phyloP scores from a whole-genome alignment of 2,329 filamentous ascomycete genomes.

The Rutstroemia sp. region DNA sequence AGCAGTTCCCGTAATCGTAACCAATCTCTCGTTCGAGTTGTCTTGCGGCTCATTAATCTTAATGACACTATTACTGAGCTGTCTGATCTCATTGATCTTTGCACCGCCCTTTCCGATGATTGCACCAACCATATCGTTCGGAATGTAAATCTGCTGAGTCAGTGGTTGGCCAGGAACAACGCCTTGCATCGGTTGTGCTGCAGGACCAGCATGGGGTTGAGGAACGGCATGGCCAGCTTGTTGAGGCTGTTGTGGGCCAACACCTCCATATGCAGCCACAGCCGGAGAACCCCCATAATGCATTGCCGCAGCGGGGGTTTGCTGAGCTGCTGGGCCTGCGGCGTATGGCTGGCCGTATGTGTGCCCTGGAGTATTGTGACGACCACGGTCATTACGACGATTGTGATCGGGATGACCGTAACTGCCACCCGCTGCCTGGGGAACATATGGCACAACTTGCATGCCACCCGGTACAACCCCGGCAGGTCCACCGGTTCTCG shows the following conservation, averaged over 20 bases:
- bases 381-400: slow-evolving; percentile 65
- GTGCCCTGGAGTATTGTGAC: slow-evolving; percentile 68
- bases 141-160: slow-evolving; percentile 98
- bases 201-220: slow-evolving; percentile 60
- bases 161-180: slow-evolving; percentile 75
- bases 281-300: slow-evolving; percentile 61
- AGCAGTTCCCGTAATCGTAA: slow-evolving; percentile 94
- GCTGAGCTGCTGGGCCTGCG: slow-evolving; percentile 45
- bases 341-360: slow-evolving; percentile 60
- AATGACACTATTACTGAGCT: slow-evolving; percentile 94
- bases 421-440: slow-evolving; percentile 85
- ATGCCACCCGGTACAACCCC: slow-evolving; percentile 94
- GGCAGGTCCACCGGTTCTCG: slow-evolving; percentile 84
- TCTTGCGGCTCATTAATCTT: slow-evolving; percentile 99
- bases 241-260: slow-evolving; percentile 71
- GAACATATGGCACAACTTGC: slow-evolving; percentile 98
- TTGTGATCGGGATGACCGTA: slow-evolving; percentile 87
- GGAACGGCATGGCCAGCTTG: slow-evolving; percentile 58
- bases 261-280: slow-evolving; percentile 67
- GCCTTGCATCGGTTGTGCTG: slow-evolving; percentile 67
- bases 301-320: slow-evolving; percentile 54
- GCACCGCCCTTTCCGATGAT: slow-evolving; percentile 98
- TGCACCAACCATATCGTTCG: slow-evolving; percentile 98
- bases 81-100: slow-evolving; percentile 98
- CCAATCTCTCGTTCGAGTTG: slow-evolving; percentile 95